Evolutionary conservation across 2,329 filamentous ascomycete species (phyloP), one percentile per base, ranked within the genome.

Genomic region (Amauroascus verrucosus): DNA sequence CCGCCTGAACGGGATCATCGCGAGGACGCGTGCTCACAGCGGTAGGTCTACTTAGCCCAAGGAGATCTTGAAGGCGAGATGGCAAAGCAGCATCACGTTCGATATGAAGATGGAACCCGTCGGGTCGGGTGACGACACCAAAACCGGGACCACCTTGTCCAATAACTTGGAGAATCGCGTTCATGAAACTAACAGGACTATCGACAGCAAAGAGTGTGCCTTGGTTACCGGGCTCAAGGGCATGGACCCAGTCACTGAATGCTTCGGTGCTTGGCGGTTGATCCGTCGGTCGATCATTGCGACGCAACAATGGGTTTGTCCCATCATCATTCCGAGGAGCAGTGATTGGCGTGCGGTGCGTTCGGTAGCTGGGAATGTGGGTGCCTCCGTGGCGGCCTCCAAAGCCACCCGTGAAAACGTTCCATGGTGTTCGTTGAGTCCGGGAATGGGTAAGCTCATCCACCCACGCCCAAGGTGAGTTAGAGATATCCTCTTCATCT

Each of bases 251-350:
- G 56, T 78, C 75, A 46, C 72, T 73, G 60, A 75, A 72, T 45
- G 70, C 66, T 53, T 75, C 72, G 22, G 63, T 61, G 55, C 71
- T 72, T 30, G 62, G 63, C 37, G 62, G 30, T 30, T 58, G 47
- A 28, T 71, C 68, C 38, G 62, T 59, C 24, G 61, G 60, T 46
- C 65, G 67, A 51, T 67, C 70, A 44, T 70, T 68, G 53, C 87
- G 84, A 59, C 89, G 85, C 51, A 97, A 80, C 11, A 97, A 76
- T 41, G 91, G 91, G 64, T 97, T 96, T 20, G 83, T 77, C 2
- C 88, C 89, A 65, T 96, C 90, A 59, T 95, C 88, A 32, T 79
- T 77, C 26, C 76, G 76, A 54, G 79, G 76, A 50, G 79, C 71
- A 30, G 78, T 73, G 13, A 68, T 61, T 48, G 71, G 66, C 33